These are phyloP conservation scores for Globisporangium middletonii DNA, from an alignment of 352 stramenopile species.

Conservation along the genomic window DNA sequence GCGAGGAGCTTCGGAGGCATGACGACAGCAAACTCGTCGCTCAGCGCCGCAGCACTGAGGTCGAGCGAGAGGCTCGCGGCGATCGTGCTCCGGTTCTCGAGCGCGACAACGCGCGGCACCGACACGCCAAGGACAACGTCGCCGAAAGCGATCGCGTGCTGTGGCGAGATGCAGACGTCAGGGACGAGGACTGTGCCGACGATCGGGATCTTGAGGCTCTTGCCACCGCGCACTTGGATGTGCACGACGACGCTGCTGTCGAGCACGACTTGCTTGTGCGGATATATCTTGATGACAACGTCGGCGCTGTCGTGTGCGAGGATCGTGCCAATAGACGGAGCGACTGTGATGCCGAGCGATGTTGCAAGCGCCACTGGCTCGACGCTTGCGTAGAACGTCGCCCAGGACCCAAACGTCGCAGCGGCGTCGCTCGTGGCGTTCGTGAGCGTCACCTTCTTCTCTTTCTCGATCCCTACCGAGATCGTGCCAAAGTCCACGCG, in stretches of 20 bases:
- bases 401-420: constrained; percentile 10
- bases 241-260: constrained; percentile 30
- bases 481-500: constrained; percentile 80
- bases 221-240: constrained; percentile 71
- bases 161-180: constrained; percentile 54
- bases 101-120: constrained; percentile 45
- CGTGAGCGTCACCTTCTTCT: constrained; percentile 42
- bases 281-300: constrained; percentile 40
- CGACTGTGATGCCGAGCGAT: constrained; percentile 38
- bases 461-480: constrained; percentile 64
- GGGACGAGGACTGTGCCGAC: constrained; percentile 66
- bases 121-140: constrained; percentile 76
- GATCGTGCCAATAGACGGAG: constrained; percentile 34
- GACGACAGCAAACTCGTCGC: constrained; percentile 59
- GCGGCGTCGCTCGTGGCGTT: constrained; percentile 21
- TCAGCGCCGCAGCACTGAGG: constrained; percentile 31
- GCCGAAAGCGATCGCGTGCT: constrained; percentile 58
- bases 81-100: constrained; percentile 84
- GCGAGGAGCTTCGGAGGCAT: constrained; percentile 44
- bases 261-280: constrained; percentile 43
- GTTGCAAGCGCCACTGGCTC: constrained; percentile 33
- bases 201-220: constrained; percentile 60
- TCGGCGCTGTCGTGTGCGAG: constrained; percentile 48
- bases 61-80: constrained; percentile 73
- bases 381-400: constrained; percentile 46